Evolutionary conservation across 164 flowering plant genomes (phyloP), one percentile per base, ranked within the genome.

Genomic region (Piper longum): DNA sequence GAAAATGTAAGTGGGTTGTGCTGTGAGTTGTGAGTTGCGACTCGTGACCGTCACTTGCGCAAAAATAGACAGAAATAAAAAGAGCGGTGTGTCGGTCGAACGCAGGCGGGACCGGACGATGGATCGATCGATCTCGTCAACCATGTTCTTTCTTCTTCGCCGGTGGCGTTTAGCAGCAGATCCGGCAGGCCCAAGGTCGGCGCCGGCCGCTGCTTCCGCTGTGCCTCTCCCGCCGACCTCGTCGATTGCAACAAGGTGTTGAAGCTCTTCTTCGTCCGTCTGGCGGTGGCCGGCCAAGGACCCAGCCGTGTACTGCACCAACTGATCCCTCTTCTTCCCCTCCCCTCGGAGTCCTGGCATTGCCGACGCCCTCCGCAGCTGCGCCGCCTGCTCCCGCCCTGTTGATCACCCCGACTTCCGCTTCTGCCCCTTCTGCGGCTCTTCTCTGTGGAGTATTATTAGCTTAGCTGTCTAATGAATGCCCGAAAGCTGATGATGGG

Each of bases 381-480:
- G 73, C 18, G 82, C 12, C 52, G 3, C 72, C 61, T 89, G 96
- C 64, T 72, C 74, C 64, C 73, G 83, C 42, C 70, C 56, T 12
- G 87, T 88, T 36, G 86, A 84, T n/a, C n/a, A n/a, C 56, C 67
- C 82, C 9, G 78, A 81, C 5, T 91, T 87, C 74, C 72, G 72
- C 4, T 92, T 86, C 81, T 89, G 98, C 76, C 98, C 98, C 62
- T 92, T 68, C 63, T 92, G 96, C 63, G 96, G 98, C n/a, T 69
- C 82, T 36, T 60, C 83, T 43, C 79, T 88, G 74, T 88, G 62
- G 77, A 9, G 45, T 4, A 43, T 4, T 8, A 4, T 8, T 4
- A 43, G 8, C 4, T 3, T 4, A 55, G 7, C 5, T 12, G 13
- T 4, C 4, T 55, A 5, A 57, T 12, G 19, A 36, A 7, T 8